These are phyloP conservation scores for Cylindrotheca fusiformis DNA, from an alignment of 108 stramenopile genomes.

Conservation along the genomic window DNA sequence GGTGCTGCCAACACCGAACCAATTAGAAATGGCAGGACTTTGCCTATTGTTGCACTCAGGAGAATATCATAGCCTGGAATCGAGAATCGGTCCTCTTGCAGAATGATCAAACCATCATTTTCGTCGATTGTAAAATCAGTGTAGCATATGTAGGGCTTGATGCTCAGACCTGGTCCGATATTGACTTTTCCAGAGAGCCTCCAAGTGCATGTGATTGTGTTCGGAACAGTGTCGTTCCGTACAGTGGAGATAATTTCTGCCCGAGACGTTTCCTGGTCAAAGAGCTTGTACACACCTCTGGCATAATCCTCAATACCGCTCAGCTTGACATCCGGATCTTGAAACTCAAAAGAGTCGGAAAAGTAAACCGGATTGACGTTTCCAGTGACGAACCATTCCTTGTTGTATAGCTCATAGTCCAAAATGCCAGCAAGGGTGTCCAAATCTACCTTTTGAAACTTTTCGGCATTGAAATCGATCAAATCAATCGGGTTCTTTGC, in stretches of 20 bases:
- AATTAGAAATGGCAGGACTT: constrained; percentile 71
- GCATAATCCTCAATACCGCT: constrained; percentile 78
- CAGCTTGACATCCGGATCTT: constrained; percentile 84
- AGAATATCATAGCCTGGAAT: constrained; percentile 61
- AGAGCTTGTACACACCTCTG: constrained; percentile 63
- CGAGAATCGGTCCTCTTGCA: constrained; percentile 82
- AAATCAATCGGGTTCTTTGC: constrained; percentile 18
- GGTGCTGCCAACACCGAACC: constrained; percentile 53
- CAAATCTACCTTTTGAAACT: constrained; percentile 24
- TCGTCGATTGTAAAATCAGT: constrained; percentile 75
- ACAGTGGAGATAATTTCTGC: constrained; percentile 71
- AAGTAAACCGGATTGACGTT: constrained; percentile 76
- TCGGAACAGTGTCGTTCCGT: constrained; percentile 37
- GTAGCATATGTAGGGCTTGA: constrained; percentile 85
- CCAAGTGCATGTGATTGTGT: constrained; percentile 75
- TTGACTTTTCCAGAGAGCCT: constrained; percentile 71
- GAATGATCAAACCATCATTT: constrained; percentile 52
- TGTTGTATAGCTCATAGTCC: constrained; percentile 62
- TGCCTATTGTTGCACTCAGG: constrained; percentile 24
- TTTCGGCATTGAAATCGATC: constrained; percentile 52
- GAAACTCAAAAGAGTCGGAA: constrained; percentile 69
- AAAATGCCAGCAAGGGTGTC: constrained; percentile 47
- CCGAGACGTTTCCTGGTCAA: constrained; percentile 65
- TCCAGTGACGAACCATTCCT: constrained; percentile 90
- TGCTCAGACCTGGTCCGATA: constrained; percentile 68